These are phyloP conservation scores for Talaromyces verruculosus DNA, from an alignment of 2,329 filamentous ascomycete species.

Conservation along the genomic window DNA sequence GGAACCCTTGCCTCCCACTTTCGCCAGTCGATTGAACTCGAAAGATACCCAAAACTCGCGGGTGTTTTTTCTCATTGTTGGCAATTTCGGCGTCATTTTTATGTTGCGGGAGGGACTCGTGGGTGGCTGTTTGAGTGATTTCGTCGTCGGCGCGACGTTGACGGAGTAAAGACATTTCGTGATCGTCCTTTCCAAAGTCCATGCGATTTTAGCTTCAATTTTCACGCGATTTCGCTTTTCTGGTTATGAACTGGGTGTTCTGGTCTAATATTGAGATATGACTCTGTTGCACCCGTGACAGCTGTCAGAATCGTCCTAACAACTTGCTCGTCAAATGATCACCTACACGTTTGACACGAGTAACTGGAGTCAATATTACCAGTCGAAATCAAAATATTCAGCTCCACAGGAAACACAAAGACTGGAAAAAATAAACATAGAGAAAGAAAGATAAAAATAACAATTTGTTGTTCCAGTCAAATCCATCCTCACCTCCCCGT, in stretches of 20 bases:
- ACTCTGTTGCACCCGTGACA: background rate
- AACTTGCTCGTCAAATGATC: background rate
- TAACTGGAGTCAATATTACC: background rate
- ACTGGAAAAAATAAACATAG: background rate
- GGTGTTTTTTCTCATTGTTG: background rate
- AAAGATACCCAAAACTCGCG: constrained; percentile 25
- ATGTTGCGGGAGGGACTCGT: constrained; percentile 16
- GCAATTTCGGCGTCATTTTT: constrained; percentile 4
- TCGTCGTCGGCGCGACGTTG: constrained; percentile 17
- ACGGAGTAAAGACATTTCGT: constrained; percentile 19
- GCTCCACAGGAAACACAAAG: background rate
- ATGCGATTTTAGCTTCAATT: background rate
- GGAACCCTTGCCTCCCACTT: constrained; percentile 65
- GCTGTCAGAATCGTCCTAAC: background rate
- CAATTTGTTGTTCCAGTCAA: background rate
- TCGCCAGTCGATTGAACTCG: constrained; percentile 55
- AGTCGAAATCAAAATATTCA: background rate
- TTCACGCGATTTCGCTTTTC: background rate
- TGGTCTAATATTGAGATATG: background rate
- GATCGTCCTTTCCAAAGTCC: background rate
- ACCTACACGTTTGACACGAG: background rate
- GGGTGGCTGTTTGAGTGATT: constrained; percentile 4
- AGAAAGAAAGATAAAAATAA: background rate
- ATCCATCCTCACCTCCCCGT: background rate
- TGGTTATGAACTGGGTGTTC: background rate